Conservation (phyloP, 345 rosid genomes). For the Melaleuca quinquenervia region DNA sequence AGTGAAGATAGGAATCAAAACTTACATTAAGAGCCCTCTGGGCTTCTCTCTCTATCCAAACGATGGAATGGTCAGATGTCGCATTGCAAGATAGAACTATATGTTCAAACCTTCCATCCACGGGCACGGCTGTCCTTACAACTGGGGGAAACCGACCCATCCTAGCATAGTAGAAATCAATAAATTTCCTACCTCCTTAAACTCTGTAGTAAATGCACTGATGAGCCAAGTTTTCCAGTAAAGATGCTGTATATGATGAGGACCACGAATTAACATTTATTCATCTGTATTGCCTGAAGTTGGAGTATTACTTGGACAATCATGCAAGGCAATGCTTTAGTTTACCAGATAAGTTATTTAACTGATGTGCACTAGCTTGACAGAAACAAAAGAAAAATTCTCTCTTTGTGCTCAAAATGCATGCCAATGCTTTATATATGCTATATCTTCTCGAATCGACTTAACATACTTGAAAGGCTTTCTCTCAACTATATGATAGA, state of each 20-base stretch:
- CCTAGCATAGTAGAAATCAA: constrained; percentile 22
- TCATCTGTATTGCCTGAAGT: background rate
- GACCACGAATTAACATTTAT: background rate
- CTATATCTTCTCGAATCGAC: background rate
- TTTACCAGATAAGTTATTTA: background rate
- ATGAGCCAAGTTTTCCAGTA: background rate
- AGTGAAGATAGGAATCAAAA: background rate
- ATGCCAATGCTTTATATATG: background rate
- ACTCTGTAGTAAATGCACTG: background rate
- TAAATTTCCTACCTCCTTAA: background rate
- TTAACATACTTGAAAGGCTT: constrained; percentile 63
- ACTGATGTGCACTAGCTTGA: background rate
- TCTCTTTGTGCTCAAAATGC: background rate
- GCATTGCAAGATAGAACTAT: constrained; percentile 92
- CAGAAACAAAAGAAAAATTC: background rate
- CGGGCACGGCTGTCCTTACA: constrained; percentile 91
- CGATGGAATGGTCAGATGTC: constrained; percentile 84
- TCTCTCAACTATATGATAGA: constrained; percentile 93
- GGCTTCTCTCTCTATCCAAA: constrained; percentile 91
- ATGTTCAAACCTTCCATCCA: constrained; percentile 94
- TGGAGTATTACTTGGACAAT: background rate
- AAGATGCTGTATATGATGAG: background rate
- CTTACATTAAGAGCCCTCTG: constrained; percentile 68
- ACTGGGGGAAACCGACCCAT: constrained; percentile 80
- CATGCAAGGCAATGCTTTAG: background rate